phyloP scores from a whole-genome alignment of 805 yeast species.

The Yamadazyma akitaensis region DNA sequence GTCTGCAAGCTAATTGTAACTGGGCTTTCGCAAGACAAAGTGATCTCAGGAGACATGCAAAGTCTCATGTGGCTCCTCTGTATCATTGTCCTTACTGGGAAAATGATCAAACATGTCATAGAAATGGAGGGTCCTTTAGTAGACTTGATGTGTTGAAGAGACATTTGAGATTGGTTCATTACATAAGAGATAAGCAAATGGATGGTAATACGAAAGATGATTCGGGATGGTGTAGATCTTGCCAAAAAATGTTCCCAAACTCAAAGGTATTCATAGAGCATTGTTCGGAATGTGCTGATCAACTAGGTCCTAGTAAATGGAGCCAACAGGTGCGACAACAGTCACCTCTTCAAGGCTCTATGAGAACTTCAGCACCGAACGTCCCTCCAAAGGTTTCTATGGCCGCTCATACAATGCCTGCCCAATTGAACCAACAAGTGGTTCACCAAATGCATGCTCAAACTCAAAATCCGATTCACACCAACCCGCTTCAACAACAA shows the following conservation, averaged over 20 bases:
- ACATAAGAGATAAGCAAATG: slow-evolving; percentile 45
- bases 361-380: slow-evolving; percentile 6
- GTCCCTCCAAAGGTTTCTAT: slow-evolving; percentile 1
- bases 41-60: slow-evolving; percentile 64
- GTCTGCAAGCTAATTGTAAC: slow-evolving; percentile 45
- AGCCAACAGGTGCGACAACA: slow-evolving; percentile 9
- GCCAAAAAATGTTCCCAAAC: slow-evolving; percentile 53
- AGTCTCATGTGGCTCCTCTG: slow-evolving; percentile 64
- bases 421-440: neutral
- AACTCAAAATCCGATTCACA: neutral
- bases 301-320: slow-evolving; percentile 22
- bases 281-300: slow-evolving; percentile 57
- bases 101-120: slow-evolving; percentile 66
- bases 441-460: slow-evolving; percentile 1
- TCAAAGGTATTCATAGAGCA: slow-evolving; percentile 62
- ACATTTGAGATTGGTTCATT: slow-evolving; percentile 68
- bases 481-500: neutral
- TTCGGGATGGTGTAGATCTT: slow-evolving; percentile 66
- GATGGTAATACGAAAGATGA: slow-evolving; percentile 38
- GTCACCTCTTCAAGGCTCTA: slow-evolving; percentile 1
- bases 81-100: slow-evolving; percentile 75
- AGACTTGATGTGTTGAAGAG: slow-evolving; percentile 73
- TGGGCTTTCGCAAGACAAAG: slow-evolving; percentile 73
- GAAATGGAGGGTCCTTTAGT: slow-evolving; percentile 73
- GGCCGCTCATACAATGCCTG: neutral